Evolutionary conservation across 352 stramenopile genomes (phyloP).

Genomic region (Globisporangium okanoganense): DNA sequence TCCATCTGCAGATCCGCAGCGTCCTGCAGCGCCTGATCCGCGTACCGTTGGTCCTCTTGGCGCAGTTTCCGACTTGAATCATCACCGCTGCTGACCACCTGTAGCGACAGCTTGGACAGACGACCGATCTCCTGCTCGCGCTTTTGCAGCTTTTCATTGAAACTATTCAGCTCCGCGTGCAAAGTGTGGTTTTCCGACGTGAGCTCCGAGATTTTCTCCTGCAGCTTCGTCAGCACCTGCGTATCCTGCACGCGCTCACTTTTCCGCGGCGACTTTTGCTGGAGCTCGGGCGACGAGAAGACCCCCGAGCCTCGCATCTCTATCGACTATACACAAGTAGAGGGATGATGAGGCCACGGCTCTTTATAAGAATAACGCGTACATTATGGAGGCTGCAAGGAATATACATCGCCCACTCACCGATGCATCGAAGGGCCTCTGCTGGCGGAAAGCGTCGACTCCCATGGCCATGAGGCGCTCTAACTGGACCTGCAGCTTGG

Average conservation of each 20-base stretch:
- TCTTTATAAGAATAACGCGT: not conserved
- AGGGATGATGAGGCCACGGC: not conserved
- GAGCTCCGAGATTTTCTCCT: constrained; percentile 41
- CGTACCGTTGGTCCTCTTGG: constrained; percentile 30
- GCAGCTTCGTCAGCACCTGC: constrained; percentile 38
- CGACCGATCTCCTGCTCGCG: constrained; percentile 70
- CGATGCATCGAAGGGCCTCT: constrained; percentile 5
- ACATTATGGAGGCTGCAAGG: not conserved
- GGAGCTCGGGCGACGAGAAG: constrained; percentile 7
- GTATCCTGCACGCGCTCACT: constrained; percentile 17
- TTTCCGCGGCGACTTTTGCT: constrained; percentile 1
- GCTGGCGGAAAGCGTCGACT: constrained; percentile 14
- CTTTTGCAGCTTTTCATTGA: constrained; percentile 52
- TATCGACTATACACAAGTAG: constrained; percentile 19
- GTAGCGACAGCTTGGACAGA: constrained; percentile 45
- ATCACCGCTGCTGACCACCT: constrained; percentile 24
- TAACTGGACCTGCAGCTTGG: constrained; percentile 62
- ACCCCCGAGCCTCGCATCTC: constrained; percentile 25
- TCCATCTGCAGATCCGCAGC: constrained; percentile 59
- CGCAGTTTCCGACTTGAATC: constrained; percentile 26
- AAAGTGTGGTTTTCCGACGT: constrained; percentile 45
- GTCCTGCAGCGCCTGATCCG: constrained; percentile 32
- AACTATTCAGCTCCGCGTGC: constrained; percentile 27
- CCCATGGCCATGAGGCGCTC: constrained; percentile 47
- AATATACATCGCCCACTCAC: constrained; percentile 2